These are phyloP conservation scores for Fraxinus cuspidata DNA, from an alignment of 257 asterid species.

Conservation along the genomic window DNA sequence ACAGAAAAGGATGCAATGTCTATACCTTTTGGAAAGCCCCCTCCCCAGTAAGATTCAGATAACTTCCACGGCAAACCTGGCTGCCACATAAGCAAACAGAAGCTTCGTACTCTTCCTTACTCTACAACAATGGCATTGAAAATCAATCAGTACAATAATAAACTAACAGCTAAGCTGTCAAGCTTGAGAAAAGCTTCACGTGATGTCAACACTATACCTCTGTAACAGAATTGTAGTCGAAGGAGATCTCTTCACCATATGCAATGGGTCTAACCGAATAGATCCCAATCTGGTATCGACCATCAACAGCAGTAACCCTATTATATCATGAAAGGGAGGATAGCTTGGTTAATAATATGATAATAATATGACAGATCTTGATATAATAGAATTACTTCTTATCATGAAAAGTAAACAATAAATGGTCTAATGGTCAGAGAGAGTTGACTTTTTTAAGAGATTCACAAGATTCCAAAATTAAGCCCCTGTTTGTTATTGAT, in stretches of 20 bases:
- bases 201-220: slow-evolving; percentile 62
- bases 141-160: slow-evolving; percentile 20
- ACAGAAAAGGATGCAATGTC: slow-evolving; percentile 18
- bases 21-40: slow-evolving; percentile 93
- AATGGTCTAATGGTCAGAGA: slow-evolving; percentile 3
- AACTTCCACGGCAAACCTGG: slow-evolving; percentile 99
- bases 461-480: neutral
- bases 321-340: slow-evolving; percentile 29
- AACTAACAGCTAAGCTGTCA: slow-evolving; percentile 12
- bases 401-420: slow-evolving; percentile 3
- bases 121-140: slow-evolving; percentile 48
- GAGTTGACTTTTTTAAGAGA: neutral
- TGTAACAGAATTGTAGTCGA: slow-evolving; percentile 96
- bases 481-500: no score
- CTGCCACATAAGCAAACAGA: slow-evolving; percentile 98
- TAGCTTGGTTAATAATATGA: slow-evolving; percentile 13
- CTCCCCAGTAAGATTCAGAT: slow-evolving; percentile 90
- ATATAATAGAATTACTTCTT: neutral
- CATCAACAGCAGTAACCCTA: slow-evolving; percentile 99
- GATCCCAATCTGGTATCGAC: slow-evolving; percentile 95
- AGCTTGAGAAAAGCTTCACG: slow-evolving; percentile 17
- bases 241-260: slow-evolving; percentile 95
- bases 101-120: slow-evolving; percentile 98
- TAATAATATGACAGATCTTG: neutral
- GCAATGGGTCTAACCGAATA: slow-evolving; percentile 89